phyloP scores from a whole-genome alignment of 257 asterid genomes.

The Nicotiana obtusifolia region DNA sequence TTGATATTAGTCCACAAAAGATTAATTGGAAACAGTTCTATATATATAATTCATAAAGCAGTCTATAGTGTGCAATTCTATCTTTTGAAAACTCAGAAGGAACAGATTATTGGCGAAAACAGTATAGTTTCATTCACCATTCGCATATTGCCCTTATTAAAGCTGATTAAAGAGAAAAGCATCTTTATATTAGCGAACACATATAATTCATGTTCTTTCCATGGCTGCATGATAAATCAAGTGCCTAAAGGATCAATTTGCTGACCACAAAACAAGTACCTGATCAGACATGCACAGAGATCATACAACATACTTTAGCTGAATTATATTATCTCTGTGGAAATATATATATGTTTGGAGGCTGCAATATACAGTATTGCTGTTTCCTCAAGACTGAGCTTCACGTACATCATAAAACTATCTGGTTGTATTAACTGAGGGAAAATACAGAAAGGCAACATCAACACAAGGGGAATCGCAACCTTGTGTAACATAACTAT shows the following conservation, averaged over 20 bases:
- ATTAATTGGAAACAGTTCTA: background rate
- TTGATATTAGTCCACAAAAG: background rate
- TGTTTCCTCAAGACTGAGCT: background rate
- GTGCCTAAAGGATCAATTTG: background rate
- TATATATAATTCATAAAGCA: background rate
- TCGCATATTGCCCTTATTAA: background rate
- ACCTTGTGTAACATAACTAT: conserved; percentile 23
- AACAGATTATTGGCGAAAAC: background rate
- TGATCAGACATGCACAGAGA: background rate
- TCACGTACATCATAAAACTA: background rate
- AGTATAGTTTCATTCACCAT: background rate
- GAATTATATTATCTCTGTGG: background rate
- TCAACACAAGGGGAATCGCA: conserved; percentile 2
- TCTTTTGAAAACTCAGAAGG: background rate
- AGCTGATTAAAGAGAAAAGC: background rate
- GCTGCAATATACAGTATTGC: background rate
- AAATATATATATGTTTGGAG: background rate
- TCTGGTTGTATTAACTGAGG: conserved; percentile 5
- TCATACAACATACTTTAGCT: background rate
- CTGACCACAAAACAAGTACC: conserved; percentile 4
- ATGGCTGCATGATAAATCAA: background rate
- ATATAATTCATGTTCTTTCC: background rate
- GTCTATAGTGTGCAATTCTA: background rate
- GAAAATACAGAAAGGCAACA: background rate
- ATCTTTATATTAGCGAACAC: background rate